A percentile compares a stretch with the other conserved stretches of the same genome.
Evolutionary conservation across 768 basidiomycete genomes (phyloP).

Genomic region (Zangia roseola): DNA sequence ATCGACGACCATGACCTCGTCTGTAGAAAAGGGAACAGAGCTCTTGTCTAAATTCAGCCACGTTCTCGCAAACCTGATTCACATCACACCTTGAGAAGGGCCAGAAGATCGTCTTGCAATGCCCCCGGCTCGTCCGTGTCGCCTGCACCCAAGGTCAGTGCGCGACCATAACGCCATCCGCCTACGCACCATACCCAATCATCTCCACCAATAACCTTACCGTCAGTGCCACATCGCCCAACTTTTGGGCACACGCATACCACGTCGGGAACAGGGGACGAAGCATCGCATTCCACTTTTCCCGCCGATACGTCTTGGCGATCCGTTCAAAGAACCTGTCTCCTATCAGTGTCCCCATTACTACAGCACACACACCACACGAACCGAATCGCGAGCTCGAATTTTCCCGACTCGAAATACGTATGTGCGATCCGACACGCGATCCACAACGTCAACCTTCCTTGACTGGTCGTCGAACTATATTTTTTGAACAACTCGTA

Average conservation of each 20-base stretch:
- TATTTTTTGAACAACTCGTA: constrained; percentile 92
- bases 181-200: constrained; percentile 65
- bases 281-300: constrained; percentile 77
- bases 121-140: constrained; percentile 47
- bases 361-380: background rate
- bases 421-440: constrained; percentile 88
- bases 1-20: constrained; percentile 59
- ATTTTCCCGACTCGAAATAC: constrained; percentile 77
- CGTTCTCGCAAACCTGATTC: background rate
- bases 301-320: constrained; percentile 81
- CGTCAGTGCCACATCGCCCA: constrained; percentile 75
- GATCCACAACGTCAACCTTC: constrained; percentile 84
- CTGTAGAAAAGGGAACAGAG: constrained; percentile 60
- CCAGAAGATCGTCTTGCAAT: constrained; percentile 70
- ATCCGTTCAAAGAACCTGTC: constrained; percentile 87
- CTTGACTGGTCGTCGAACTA: constrained; percentile 53
- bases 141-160: constrained; percentile 29
- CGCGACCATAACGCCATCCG: background rate
- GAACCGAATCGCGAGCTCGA: constrained; percentile 85
- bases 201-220: constrained; percentile 81
- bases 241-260: constrained; percentile 79
- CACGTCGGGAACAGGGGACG: constrained; percentile 72
- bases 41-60: constrained; percentile 45
- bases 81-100: constrained; percentile 60
- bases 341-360: background rate